A percentile compares a stretch with the other conserved stretches of the same genome.
phyloP scores from a whole-genome alignment of 2,329 filamentous ascomycete genomes.

The Passalora sequoiae region DNA sequence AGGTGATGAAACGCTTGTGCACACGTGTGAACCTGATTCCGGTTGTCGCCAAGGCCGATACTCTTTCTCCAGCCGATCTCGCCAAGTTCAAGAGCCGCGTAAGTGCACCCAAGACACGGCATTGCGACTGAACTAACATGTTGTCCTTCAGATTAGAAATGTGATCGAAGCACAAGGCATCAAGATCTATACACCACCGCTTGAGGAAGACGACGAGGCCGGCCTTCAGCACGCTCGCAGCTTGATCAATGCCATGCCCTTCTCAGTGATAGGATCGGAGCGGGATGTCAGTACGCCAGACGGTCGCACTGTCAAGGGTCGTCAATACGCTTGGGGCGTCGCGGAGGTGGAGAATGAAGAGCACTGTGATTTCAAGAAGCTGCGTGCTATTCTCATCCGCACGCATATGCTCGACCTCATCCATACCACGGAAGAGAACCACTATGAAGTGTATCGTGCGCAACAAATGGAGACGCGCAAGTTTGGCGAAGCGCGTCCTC shows the following conservation, averaged over 20 bases:
- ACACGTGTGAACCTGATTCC: slow-evolving; percentile 97
- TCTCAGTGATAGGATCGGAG: slow-evolving; percentile 97
- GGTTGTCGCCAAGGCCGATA: slow-evolving; percentile 97
- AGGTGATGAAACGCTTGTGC: slow-evolving; percentile 99
- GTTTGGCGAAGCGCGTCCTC: slow-evolving; percentile 92
- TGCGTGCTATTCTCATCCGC: slow-evolving; percentile 95
- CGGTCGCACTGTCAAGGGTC: slow-evolving; percentile 95
- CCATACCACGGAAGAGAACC: slow-evolving; percentile 97
- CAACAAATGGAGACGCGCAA: slow-evolving; percentile 99
- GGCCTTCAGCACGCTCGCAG: slow-evolving; percentile 91
- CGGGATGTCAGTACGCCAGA: slow-evolving; percentile 98
- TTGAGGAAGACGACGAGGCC: slow-evolving; percentile 97
- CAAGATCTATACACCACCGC: slow-evolving; percentile 97
- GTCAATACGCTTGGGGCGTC: slow-evolving; percentile 98
- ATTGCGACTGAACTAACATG: slow-evolving; percentile 26
- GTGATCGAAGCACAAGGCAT: slow-evolving; percentile 98
- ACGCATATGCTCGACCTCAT: slow-evolving; percentile 97
- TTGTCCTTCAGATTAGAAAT: slow-evolving; percentile 67
- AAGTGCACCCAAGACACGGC: slow-evolving; percentile 36
- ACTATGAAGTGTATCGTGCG: slow-evolving; percentile 98
- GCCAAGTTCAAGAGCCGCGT: slow-evolving; percentile 93
- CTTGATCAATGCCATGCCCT: slow-evolving; percentile 95
- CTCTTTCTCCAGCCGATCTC: slow-evolving; percentile 85
- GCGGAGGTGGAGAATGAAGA: slow-evolving; percentile 99
- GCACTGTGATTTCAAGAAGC: slow-evolving; percentile 99